Evolutionary conservation across 805 yeast genomes (phyloP).

Genomic region (Lipomyces kockii): DNA sequence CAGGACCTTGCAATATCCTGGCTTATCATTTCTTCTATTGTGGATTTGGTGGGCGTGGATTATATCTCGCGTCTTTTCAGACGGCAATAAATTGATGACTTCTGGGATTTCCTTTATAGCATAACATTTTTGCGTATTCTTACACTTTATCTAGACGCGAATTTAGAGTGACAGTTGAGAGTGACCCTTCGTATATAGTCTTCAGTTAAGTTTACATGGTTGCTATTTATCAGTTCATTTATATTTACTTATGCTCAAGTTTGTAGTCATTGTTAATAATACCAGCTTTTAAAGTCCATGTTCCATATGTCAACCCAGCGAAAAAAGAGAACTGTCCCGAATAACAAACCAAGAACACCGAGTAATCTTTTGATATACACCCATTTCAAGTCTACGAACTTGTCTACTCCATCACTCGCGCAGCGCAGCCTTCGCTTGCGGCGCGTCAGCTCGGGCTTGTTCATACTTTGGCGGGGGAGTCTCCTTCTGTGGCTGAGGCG

Average conservation of each 20-base stretch:
- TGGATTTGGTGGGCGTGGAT: neutral
- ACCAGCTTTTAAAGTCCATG: neutral
- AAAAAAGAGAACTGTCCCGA: neutral
- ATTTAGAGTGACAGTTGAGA: neutral
- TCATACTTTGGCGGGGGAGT: neutral
- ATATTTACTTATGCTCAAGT: too few species aligned
- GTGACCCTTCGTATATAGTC: neutral
- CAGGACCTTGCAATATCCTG: neutral
- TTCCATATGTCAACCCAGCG: neutral
- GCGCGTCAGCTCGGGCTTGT: neutral
- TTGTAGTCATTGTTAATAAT: neutral
- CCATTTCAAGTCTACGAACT: neutral
- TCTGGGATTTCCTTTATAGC: too few species aligned
- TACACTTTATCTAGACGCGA: neutral
- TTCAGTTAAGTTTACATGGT: too few species aligned
- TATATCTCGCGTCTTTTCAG: neutral
- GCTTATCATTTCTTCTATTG: neutral
- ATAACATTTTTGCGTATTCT: neutral
- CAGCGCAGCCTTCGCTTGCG: neutral
- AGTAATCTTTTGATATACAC: neutral
- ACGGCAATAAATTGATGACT: neutral
- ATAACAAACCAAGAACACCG: neutral
- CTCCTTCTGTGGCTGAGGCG: neutral
- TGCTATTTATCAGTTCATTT: too few species aligned
- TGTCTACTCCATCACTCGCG: neutral